These are phyloP conservation scores for Petasospora fabianii DNA, from an alignment of 1,139 yeast genomes.

Conservation along the genomic window DNA sequence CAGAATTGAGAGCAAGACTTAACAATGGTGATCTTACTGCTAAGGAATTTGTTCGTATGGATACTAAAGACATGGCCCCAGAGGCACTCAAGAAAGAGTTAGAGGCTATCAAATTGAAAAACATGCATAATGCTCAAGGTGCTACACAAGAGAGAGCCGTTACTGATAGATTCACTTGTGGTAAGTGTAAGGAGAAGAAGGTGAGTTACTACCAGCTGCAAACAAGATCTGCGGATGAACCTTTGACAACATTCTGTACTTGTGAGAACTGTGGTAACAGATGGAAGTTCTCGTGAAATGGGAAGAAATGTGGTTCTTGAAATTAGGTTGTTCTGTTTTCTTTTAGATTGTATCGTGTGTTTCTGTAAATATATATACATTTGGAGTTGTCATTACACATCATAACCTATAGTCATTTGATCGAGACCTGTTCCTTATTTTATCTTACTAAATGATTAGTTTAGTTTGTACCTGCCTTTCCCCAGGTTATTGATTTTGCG, in stretches of 20 bases:
- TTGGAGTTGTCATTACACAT: too few species aligned
- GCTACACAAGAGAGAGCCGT: constrained; percentile 97
- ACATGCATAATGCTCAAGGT: constrained; percentile 94
- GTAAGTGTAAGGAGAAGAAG: constrained; percentile 94
- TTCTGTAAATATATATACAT: too few species aligned
- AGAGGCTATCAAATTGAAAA: constrained; percentile 81
- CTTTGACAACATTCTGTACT: constrained; percentile 94
- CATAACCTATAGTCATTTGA: too few species aligned
- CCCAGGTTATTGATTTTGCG: too few species aligned
- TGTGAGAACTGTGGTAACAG: constrained; percentile 97
- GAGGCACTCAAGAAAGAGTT: constrained; percentile 81
- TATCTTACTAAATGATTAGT: too few species aligned
- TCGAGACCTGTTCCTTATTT: too few species aligned
- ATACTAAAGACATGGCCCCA: constrained; percentile 93
- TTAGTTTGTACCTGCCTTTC: too few species aligned
- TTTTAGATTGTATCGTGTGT: too few species aligned
- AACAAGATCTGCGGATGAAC: constrained; percentile 98
- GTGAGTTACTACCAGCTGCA: constrained; percentile 97
- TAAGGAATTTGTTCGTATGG: constrained; percentile 66
- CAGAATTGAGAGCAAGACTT: constrained; percentile 71
- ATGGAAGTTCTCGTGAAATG: constrained; percentile 89
- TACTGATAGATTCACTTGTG: constrained; percentile 95
- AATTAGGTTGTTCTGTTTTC: too few species aligned
- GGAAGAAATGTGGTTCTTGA: too few species aligned
- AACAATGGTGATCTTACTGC: constrained; percentile 64